Evolutionary conservation across 2,329 filamentous ascomycete species (phyloP), one percentile per base, ranked within the genome.

Genomic region (Penicillium polonicum): DNA sequence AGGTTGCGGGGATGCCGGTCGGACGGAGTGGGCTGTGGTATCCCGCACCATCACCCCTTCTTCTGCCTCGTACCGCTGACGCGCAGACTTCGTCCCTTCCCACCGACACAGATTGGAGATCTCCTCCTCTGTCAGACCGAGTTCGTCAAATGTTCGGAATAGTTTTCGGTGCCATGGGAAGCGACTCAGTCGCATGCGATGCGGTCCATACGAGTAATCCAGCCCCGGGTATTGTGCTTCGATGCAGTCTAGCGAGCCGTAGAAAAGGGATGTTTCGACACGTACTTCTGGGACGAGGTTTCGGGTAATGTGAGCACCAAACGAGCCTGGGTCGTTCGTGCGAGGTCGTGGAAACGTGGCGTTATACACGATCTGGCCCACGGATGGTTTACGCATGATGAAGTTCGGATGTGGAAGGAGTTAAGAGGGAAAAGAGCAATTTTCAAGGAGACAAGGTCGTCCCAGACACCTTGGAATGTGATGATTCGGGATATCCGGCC

Each of bases 181-280:
- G 45, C 83, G 82, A 52, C 82, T 77, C 13, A 88, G 78, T 41
- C 85, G 80, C 76, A 85, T 83, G 55, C 85, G 82, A 74, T 88
- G 85, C 2, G 85, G 83, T 7, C 76, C 74, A 65, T 84, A 79
- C 46, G 82, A 82, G 71, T 88, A 88, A 76, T 88, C 85, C 46
- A 88, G 78, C 35, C 85, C 85, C 0, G 85, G 85, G 66, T 88
- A 88, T 58, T 85, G 84, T 49, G 85, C 85, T 76, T 88, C 85
- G 60, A 86, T 79, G 66, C 81, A 85, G 75, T 87, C 84, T 45
- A 87, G 78, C 41, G 82, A 80, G 65, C 85, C 85, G 73, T 87
- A 88, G 75, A 87, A 88, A 50, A 79, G 82, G 54, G 81, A 80
- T 1, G 85, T 86, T 72, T 88, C 85, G 63, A 85, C 78, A 59